These are phyloP conservation scores for Grifola frondosa DNA, from an alignment of 1,284 basidiomycete genomes.

Conservation along the genomic window DNA sequence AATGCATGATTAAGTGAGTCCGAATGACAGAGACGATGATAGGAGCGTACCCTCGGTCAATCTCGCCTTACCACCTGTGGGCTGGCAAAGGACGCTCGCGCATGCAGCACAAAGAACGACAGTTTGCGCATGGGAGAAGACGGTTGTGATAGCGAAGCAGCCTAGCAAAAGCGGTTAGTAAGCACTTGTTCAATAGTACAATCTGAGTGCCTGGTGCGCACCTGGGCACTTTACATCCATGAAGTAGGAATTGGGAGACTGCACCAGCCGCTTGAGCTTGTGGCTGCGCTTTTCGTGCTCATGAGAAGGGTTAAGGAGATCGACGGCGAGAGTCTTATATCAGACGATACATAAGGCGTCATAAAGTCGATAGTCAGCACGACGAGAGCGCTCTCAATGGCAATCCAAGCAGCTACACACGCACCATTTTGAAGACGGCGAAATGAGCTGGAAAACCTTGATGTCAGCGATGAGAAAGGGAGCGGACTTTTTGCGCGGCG, in stretches of 20 bases:
- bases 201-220: constrained; percentile 35
- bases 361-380: too few relatives aligned
- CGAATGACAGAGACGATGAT: neutral
- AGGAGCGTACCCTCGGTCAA: constrained; percentile 90
- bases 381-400: too few relatives aligned
- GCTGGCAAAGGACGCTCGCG: constrained; percentile 95
- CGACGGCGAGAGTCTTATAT: constrained; percentile 90
- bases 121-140: constrained; percentile 94
- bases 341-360: too few relatives aligned
- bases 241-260: constrained; percentile 97
- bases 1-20: constrained; percentile 7
- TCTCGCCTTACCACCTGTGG: constrained; percentile 98
- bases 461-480: constrained; percentile 22
- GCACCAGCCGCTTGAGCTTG: constrained; percentile 99
- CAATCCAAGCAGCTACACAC: constrained; percentile 6
- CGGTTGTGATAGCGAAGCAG: constrained; percentile 93
- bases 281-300: constrained; percentile 88
- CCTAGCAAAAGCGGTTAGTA: constrained; percentile 43
- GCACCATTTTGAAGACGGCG: constrained; percentile 29
- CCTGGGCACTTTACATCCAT: constrained; percentile 99
- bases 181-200: neutral
- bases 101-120: constrained; percentile 93
- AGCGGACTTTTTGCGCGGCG: constrained; percentile 29
- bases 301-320: constrained; percentile 94
- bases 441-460: constrained; percentile 18